Evolutionary conservation across 2,329 filamentous ascomycete genomes (phyloP), one percentile per base, ranked within the genome.

Genomic region (Penicillium fuscoglaucum): DNA sequence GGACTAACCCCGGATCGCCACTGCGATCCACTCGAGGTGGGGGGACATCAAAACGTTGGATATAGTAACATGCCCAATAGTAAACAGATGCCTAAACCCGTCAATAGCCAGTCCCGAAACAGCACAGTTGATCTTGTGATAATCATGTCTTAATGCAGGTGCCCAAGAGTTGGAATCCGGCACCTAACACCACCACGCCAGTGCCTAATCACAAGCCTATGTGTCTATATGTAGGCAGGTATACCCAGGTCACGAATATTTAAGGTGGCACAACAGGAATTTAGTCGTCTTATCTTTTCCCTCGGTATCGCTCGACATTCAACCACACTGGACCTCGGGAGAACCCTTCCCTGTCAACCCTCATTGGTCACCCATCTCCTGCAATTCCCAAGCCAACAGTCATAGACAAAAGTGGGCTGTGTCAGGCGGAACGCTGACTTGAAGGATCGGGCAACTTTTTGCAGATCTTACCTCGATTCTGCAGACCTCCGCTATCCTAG

Each of bases 401-500:
- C 84, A 78, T 37, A 96, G 19, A 37, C 17, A 13, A 19, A 53
- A 53, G 51, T 15, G 70, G n/a, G 83, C 82, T 59, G 90, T 83
- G 65, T 89, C 87, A 28, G 74, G 72, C 3, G 90, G 89, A 29
- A 93, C 64, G 10, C 26, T 10, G 31, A 8, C 9, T 73, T 68
- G 54, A 76, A 74, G 8, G 66, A 66, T 49, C 65, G 66, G 17
- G 78, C 75, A 28, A 96, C 87, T 64, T 84, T 87, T 45, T 84
- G 81, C 6, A 96, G 75, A 66, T 93, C 90, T 62, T 84, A 82
- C 52, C 92, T 82, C 0, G 89, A 90, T 67, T 90, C 91, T 89
- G 88, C 50, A 96, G 74, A 73, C 96, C 93, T 40, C 91, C 82
- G 70, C 96, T 96, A 1, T 90, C 15, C 12, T 29, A 21, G 51